Conservation (phyloP, 1,284 basidiomycete species). For the Trametes hirsuta region DNA sequence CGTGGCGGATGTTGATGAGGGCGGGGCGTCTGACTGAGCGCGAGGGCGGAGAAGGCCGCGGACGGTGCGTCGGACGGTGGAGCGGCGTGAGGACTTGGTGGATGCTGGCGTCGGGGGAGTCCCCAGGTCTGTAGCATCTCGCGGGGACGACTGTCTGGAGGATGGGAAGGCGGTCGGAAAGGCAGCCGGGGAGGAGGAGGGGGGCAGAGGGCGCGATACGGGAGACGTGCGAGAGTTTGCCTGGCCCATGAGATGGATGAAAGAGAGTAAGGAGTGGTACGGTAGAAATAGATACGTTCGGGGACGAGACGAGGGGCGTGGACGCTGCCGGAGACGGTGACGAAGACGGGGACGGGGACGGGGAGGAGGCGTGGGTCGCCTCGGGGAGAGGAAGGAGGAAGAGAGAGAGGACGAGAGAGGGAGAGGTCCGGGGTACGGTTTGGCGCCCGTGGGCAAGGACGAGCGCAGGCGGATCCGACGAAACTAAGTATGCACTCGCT, state of each 20-base stretch:
- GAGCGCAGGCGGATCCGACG: too few relatives aligned
- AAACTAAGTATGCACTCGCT: too few relatives aligned
- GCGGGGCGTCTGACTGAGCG: conserved; percentile 12
- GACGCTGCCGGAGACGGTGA: conserved; percentile 5
- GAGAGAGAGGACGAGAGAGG: not conserved
- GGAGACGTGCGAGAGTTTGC: conserved; percentile 18
- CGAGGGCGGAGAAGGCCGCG: conserved; percentile 23
- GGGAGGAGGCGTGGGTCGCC: conserved; percentile 1
- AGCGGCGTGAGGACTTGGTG: conserved; percentile 19
- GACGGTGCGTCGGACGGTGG: conserved; percentile 29
- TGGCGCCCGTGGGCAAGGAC: not conserved
- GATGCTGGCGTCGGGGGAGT: conserved; percentile 4
- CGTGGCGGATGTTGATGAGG: conserved; percentile 16
- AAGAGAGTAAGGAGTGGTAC: conserved; percentile 1
- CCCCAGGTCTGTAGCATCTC: not conserved
- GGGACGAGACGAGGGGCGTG: not conserved
- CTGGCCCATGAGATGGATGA: conserved; percentile 14
- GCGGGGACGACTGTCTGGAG: not conserved
- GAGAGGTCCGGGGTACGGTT: too few relatives aligned
- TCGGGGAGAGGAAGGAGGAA: not conserved
- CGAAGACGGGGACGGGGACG: not conserved
- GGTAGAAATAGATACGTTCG: not conserved
- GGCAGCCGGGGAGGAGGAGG: not conserved
- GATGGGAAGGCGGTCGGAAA: not conserved
- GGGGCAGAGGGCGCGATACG: conserved; percentile 3